A percentile compares a stretch with the other conserved stretches of the same genome.
Evolutionary conservation across 345 rosid species (phyloP).

Genomic region (Balakata baccata): DNA sequence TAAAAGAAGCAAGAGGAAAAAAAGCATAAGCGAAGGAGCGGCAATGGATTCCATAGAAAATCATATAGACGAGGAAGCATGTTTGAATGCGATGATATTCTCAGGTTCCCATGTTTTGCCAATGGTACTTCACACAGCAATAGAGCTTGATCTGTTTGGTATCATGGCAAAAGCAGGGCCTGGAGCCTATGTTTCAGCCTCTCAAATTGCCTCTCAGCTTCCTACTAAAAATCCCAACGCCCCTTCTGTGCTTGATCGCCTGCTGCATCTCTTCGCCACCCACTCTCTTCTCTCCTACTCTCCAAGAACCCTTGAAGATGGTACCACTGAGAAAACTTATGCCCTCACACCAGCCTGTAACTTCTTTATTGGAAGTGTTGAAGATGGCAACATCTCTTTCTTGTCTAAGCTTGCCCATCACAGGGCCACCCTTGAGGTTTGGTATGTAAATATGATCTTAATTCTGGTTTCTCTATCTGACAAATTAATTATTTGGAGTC

Average conservation of each 20-base stretch:
- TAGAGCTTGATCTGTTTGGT: constrained; percentile 26
- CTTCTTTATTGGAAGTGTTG: constrained; percentile 22
- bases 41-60: neutral
- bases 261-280: constrained; percentile 28
- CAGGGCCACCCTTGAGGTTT: constrained; percentile 8
- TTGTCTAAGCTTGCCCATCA: constrained; percentile 10
- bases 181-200: constrained; percentile 15
- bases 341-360: constrained; percentile 28
- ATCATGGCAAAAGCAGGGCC: constrained; percentile 21
- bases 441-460: constrained; percentile 7
- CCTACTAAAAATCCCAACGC: constrained; percentile 19
- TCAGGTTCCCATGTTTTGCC: constrained; percentile 8
- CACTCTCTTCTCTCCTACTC: constrained; percentile 28
- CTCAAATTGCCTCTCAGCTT: constrained; percentile 32
- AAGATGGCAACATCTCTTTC: constrained; percentile 18
- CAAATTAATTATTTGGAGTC: too few species aligned
- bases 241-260: constrained; percentile 25
- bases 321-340: constrained; percentile 23
- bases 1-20: too few species aligned
- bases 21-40: too few species aligned
- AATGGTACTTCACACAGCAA: constrained; percentile 25
- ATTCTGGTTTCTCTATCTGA: too few species aligned
- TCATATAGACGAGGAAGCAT: constrained; percentile 13
- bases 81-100: constrained; percentile 13
- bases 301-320: constrained; percentile 10